These are phyloP conservation scores for Fusarium sp. DNA, from an alignment of 2,329 filamentous ascomycete species.

Conservation along the genomic window DNA sequence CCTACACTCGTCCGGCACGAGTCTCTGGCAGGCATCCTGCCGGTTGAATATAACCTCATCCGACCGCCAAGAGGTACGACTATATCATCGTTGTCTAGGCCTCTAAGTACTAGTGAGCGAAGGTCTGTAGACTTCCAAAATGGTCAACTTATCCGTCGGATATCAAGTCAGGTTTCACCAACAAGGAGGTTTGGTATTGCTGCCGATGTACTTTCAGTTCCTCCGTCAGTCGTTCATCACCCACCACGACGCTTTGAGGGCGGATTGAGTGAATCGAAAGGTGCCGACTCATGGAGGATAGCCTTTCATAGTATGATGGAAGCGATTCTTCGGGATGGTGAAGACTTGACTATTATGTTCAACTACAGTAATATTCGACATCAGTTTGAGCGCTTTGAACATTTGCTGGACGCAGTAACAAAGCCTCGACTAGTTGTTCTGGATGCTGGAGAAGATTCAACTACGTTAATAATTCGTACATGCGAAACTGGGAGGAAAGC, in stretches of 20 bases:
- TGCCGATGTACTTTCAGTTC: slow-evolving; percentile 48
- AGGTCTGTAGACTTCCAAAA: slow-evolving; percentile 62
- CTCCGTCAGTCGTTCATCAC: slow-evolving; percentile 33
- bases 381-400: slow-evolving; percentile 65
- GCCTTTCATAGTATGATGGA: slow-evolving; percentile 73
- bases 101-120: slow-evolving; percentile 56
- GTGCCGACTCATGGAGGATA: slow-evolving; percentile 64
- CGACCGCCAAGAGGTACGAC: slow-evolving; percentile 56
- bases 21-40: slow-evolving; percentile 47
- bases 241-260: slow-evolving; percentile 43
- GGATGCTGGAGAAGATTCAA: slow-evolving; percentile 66
- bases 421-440: slow-evolving; percentile 68
- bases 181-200: slow-evolving; percentile 64
- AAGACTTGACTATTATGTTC: slow-evolving; percentile 72
- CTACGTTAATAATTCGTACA: slow-evolving; percentile 60
- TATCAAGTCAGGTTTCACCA: slow-evolving; percentile 63
- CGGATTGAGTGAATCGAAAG: slow-evolving; percentile 44
- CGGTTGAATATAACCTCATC: slow-evolving; percentile 62
- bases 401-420: slow-evolving; percentile 67
- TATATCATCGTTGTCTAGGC: slow-evolving; percentile 55
- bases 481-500: slow-evolving; percentile 20
- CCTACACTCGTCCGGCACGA: slow-evolving; percentile 61
- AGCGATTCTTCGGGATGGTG: slow-evolving; percentile 69
- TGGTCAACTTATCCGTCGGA: slow-evolving; percentile 62
- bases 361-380: slow-evolving; percentile 69